Base-by-base conservation (phyloP, 2,329 filamentous ascomycete genomes). In the Hypoxylon sp. region DNA sequence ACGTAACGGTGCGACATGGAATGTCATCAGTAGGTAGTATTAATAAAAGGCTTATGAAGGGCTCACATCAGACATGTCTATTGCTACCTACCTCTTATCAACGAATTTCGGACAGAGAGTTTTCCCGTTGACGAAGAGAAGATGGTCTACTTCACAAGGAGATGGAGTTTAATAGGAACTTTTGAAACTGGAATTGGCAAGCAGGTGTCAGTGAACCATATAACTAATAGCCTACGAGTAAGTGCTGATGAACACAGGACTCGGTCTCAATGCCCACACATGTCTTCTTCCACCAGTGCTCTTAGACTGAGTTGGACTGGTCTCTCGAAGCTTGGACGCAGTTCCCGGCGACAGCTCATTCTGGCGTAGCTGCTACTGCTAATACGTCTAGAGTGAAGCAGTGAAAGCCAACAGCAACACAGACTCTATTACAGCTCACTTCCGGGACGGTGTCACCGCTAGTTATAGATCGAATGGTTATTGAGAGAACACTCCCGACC, bases 1-100 rank as follows among this genome's bases (percentile, higher is more conserved):
- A 47, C 53, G 53, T 56, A 42, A 56, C 17, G 24, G 11, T 19
- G 21, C 39, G 44, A 46, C 24, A 21, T 21, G 24, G 29, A n/a
- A 35, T 2, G 42, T 17, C 42, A 31, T 21, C 19, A 17, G 17
- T 44, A 24, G 27, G 27, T 56, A 39, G 53, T 44, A 44, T 24
- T 31, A 46, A 56, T 31, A 35, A 47, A 44, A 56, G 53, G 17
- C 24, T 47, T 13, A n/a, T 10, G 19, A 31, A 56, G 27, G 13
- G 27, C 53, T 47, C 32, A 56, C 53, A 56, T 47, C 29, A 35
- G 17, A 29, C 35, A n/a, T 15, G 10, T 35, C 24, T 21, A 29
- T n/a, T 35, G 27, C 39, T 44, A 44, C 39, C 39, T 44, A 7
- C 31, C 31, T 31, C 29, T 31, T 10, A 19, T 47, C 19, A 27